Evolutionary conservation across 306 rosid species (phyloP), one percentile per base, ranked within the genome.

Genomic region (Fagus sylvatica): DNA sequence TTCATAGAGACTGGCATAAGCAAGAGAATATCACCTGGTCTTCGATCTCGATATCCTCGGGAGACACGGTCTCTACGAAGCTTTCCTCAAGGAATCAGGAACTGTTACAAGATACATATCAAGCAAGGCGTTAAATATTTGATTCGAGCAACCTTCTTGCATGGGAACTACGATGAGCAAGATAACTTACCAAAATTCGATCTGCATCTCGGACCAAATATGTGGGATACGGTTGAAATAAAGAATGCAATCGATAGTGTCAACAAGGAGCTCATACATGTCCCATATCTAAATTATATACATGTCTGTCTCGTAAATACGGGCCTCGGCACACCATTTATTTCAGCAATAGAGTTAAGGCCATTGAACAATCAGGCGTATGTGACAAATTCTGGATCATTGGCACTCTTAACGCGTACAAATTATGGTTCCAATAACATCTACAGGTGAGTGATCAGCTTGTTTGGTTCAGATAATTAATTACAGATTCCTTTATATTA

Each of bases 31-130:
- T 43, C 46, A 4, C 2, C 17, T 12, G 15, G 51, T n/a, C 66
- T 74, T 33, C 30, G 15, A 49, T 48, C 69, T 36, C 48, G n/a
- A 13, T 5, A 2, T 22, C 5, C 6, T 2, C 80, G 30, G 30
- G 6, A 30, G 33, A 33, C 17, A 2, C 53, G n/a, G 28, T 57
- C 62, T 39, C 65, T 87, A 8, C 82, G 86, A 78, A 84, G 86
- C 83, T 87, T 87, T 56, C 83, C 90, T 46, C 36, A 82, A 37
- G 90, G 85, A n/a, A n/a, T n/a, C n/a, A n/a, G n/a, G n/a, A n/a
- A n/a, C n/a, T n/a, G n/a, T n/a, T n/a, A n/a, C n/a, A n/a, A n/a
- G n/a, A n/a, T n/a, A n/a, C n/a, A n/a, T n/a, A n/a, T n/a, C n/a
- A n/a, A n/a, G n/a, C n/a, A n/a, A n/a, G n/a, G n/a, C n/a, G n/a